Evolutionary conservation across 805 yeast genomes (phyloP), one percentile per base, ranked within the genome.

Genomic region (Kodamaea kaohsiungensis): DNA sequence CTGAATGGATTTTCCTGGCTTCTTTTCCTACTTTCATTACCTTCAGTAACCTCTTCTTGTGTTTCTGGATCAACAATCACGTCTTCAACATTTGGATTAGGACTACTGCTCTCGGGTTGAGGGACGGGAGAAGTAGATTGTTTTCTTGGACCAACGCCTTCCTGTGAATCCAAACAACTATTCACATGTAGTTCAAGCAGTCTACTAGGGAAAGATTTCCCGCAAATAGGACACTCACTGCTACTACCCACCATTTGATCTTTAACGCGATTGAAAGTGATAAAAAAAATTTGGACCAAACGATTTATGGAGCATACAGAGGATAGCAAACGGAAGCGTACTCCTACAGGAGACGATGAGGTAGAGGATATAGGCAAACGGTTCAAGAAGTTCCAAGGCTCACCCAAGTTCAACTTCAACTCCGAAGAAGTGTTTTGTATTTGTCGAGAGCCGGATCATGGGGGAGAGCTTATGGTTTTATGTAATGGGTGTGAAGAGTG

Each of bases 401-500:
- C 78, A 17, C 65, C 80, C 2, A 78, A 78, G 56, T 81, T 66
- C 60, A 72, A 80, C 55, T 60, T 75, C 18, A 74, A 80, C 59
- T 76, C 86, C 18, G 88, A 86, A 58, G 89, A 86, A 60, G 71
- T 88, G 6, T 91, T 78, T 62, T 91, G 98, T 66, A 70, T 86
- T 0, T 91, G 98, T 66, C 78, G 95, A 39, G 80, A 79, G 56
- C 87, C 91, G 0, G 97, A 92, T 62, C 77, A 80, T 55, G 95
- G 92, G 1, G 79, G 78, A 2, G 86, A 83, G 54, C 72, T 91
- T 65, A 92, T 92, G 98, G 88, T 92, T n/a, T 90, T 88, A 0
- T 91, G 98, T 66, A 97, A 91, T 66, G 92, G 90, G 5, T 92
- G 98, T 70, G 97, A 91, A 63, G 97, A 90, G 55, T 92, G 98